A percentile compares a stretch with the other conserved stretches of the same genome.
Evolutionary conservation across 306 rosid genomes (phyloP).

Genomic region (Herpetospermum pedunculosum): DNA sequence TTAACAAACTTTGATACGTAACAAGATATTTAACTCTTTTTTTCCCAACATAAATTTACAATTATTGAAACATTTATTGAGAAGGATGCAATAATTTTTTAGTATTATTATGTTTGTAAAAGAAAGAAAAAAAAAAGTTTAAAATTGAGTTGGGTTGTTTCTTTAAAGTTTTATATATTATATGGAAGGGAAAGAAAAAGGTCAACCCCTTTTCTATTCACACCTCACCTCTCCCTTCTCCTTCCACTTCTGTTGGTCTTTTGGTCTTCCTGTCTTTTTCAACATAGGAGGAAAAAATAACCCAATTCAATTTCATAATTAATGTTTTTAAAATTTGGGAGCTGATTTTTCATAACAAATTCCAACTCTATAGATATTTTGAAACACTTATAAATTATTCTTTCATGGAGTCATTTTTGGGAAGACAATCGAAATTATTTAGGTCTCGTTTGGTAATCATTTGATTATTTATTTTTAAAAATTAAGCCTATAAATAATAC

Average conservation of each 20-base stretch:
- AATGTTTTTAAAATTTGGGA: neutral
- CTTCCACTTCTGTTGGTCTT: constrained; percentile 1
- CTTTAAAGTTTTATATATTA: neutral
- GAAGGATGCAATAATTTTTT: neutral
- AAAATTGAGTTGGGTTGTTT: neutral
- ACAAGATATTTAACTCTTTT: too few relatives aligned
- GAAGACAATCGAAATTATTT: too few relatives aligned
- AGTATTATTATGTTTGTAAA: neutral
- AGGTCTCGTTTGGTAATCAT: too few relatives aligned
- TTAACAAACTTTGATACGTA: too few relatives aligned
- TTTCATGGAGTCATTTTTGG: neutral
- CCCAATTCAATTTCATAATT: neutral
- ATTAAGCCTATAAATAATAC: too few relatives aligned
- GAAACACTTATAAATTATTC: neutral
- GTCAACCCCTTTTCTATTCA: neutral
- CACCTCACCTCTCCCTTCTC: neutral
- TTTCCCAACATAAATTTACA: neutral
- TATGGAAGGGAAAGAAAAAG: neutral
- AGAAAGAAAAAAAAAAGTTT: neutral
- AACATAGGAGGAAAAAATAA: neutral
- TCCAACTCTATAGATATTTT: neutral
- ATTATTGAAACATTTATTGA: neutral
- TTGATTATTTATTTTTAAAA: too few relatives aligned
- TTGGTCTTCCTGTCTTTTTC: neutral
- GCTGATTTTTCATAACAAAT: too few relatives aligned